Conservation (phyloP, 345 rosid genomes). For the Brassica rapa region DNA sequence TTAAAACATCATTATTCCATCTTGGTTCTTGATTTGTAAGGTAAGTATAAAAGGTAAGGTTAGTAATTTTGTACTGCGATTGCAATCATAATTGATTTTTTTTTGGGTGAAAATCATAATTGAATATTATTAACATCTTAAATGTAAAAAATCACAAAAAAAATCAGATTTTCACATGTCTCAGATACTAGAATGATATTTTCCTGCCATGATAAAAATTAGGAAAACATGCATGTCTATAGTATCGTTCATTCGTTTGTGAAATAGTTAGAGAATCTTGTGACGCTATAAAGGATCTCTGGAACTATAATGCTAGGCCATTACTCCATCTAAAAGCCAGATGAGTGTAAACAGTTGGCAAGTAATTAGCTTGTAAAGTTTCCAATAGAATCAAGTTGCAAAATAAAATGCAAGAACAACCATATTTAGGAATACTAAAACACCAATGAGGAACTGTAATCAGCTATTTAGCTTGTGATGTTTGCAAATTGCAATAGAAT, state of each 20-base stretch:
- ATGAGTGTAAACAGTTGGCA: conserved; percentile 11
- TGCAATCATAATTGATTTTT: not conserved
- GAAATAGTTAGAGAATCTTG: not conserved
- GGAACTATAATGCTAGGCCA: conserved; percentile 1
- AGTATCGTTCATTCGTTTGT: conserved; percentile 2
- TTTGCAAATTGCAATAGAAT: conserved; percentile 3
- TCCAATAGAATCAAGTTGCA: conserved; percentile 30
- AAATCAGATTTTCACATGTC: not conserved
- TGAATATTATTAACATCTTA: not conserved
- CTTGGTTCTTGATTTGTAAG: not conserved
- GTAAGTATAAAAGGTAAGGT: not conserved
- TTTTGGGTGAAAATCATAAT: not conserved
- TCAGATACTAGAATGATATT: not conserved
- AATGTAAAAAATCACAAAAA: not conserved
- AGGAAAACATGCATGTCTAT: not conserved
- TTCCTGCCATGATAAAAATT: not conserved
- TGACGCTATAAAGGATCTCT: not conserved
- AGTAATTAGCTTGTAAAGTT: conserved; percentile 11
- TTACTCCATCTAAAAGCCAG: not conserved
- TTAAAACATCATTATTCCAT: not conserved
- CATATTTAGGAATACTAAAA: conserved; percentile 34
- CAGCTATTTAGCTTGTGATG: conserved; percentile 14
- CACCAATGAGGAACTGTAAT: conserved; percentile 6
- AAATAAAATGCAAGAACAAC: conserved; percentile 22
- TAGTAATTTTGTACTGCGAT: not conserved